These are phyloP conservation scores for Hypericum perforatum DNA, from an alignment of 345 rosid species.

Conservation along the genomic window DNA sequence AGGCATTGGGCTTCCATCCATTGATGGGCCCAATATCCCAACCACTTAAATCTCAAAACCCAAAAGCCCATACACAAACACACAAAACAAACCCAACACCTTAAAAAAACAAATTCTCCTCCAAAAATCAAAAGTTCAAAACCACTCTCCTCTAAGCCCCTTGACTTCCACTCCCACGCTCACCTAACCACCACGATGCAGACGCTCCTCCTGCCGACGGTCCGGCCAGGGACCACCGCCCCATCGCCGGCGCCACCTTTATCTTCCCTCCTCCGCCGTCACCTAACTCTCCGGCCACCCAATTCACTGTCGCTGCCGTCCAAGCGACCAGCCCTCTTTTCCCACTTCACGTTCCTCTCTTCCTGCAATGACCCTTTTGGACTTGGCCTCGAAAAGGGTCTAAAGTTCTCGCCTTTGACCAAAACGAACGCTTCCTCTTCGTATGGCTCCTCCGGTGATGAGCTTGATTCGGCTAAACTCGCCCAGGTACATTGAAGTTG, in stretches of 20 bases:
- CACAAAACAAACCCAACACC: too few relatives aligned
- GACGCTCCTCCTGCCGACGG: constrained; percentile 46
- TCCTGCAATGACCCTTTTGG: constrained; percentile 16
- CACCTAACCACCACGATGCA: constrained; percentile 30
- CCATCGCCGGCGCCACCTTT: constrained; percentile 18
- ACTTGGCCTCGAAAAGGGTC: constrained; percentile 15
- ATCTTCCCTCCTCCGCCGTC: constrained; percentile 12
- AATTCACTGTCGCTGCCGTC: constrained; percentile 5
- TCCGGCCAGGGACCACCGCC: constrained; percentile 22
- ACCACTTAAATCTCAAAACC: too few relatives aligned
- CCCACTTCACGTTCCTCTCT: constrained; percentile 13
- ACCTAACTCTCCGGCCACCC: constrained; percentile 6
- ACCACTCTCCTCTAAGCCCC: background rate
- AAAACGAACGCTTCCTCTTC: constrained; percentile 24
- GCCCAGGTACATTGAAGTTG: constrained; percentile 48
- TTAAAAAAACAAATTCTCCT: too few relatives aligned
- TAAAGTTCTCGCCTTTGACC: constrained; percentile 11
- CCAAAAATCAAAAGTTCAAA: too few relatives aligned
- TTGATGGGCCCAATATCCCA: too few relatives aligned
- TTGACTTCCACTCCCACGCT: background rate
- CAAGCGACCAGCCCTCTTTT: constrained; percentile 15
- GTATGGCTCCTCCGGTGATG: constrained; percentile 32
- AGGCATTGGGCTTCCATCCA: too few relatives aligned
- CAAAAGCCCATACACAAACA: too few relatives aligned
- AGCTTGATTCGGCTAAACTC: constrained; percentile 52